These are phyloP conservation scores for Citrus mangshanensis DNA, from an alignment of 345 rosid genomes.

Conservation along the genomic window DNA sequence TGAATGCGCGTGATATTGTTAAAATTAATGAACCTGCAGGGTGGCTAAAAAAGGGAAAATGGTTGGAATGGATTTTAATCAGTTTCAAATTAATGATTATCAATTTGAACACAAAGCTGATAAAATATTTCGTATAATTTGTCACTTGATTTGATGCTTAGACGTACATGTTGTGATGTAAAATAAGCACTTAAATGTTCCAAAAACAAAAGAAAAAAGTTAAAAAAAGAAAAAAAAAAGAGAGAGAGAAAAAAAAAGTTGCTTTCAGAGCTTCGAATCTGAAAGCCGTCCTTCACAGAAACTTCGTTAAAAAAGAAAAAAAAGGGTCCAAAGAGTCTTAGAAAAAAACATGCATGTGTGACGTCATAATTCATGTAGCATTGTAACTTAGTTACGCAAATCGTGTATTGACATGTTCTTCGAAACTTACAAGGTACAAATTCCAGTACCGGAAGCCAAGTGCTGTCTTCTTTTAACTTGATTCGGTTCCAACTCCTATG, in stretches of 20 bases:
- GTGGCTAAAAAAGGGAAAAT: background rate
- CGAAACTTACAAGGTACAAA: slow-evolving; percentile 14
- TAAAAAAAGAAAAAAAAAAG: background rate
- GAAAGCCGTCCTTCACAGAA: slow-evolving; percentile 13
- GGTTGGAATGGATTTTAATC: background rate
- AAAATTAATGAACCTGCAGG: background rate
- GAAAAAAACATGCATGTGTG: background rate
- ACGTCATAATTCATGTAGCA: background rate
- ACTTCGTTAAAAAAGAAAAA: slow-evolving; percentile 7
- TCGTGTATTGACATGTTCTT: background rate
- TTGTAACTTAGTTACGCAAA: background rate
- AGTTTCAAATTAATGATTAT: background rate
- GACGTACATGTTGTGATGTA: background rate
- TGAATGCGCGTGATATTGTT: background rate
- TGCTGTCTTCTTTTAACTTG: background rate
- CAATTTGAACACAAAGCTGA: background rate
- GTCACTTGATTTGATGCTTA: slow-evolving; percentile 2
- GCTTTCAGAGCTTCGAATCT: slow-evolving; percentile 15
- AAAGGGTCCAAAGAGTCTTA: background rate
- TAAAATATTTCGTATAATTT: background rate
- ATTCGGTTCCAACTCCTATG: background rate
- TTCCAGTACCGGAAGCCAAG: slow-evolving; percentile 14
- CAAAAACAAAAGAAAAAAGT: background rate
- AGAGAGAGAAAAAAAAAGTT: background rate
- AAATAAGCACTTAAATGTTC: background rate